These are phyloP conservation scores for Arthrobotrys iridis DNA, from an alignment of 2,329 filamentous ascomycete species.

Conservation along the genomic window DNA sequence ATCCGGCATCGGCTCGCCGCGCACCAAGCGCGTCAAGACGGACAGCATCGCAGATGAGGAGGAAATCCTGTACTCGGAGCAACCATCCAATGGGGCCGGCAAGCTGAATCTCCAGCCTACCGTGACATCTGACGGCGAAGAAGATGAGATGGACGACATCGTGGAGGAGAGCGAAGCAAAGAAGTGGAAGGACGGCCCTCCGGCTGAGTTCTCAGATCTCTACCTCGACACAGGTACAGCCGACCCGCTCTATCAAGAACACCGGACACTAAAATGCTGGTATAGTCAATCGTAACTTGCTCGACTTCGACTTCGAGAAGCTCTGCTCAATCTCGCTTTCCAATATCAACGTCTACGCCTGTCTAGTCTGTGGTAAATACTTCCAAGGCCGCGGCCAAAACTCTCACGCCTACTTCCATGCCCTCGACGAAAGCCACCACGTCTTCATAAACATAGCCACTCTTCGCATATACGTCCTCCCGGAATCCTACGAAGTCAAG, in stretches of 20 bases:
- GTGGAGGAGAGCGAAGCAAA: slow-evolving; percentile 60
- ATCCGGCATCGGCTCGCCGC: slow-evolving; percentile 50
- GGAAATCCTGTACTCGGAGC: slow-evolving; percentile 60
- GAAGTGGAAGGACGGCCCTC: slow-evolving; percentile 60
- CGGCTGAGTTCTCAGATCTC: slow-evolving; percentile 90
- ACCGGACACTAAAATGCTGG: slow-evolving; percentile 1
- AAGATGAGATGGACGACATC: slow-evolving; percentile 53
- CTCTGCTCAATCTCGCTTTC: slow-evolving; percentile 94
- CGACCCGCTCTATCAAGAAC: neutral
- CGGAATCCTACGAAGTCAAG: slow-evolving; percentile 95
- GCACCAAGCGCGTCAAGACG: slow-evolving; percentile 52
- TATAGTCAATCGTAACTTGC: slow-evolving; percentile 71
- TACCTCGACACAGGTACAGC: slow-evolving; percentile 88
- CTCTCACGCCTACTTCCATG: slow-evolving; percentile 97
- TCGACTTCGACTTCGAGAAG: slow-evolving; percentile 99
- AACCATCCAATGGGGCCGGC: slow-evolving; percentile 55
- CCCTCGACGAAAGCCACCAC: slow-evolving; percentile 93
- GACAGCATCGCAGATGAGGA: slow-evolving; percentile 52
- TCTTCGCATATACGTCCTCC: slow-evolving; percentile 88
- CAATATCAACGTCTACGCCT: slow-evolving; percentile 99
- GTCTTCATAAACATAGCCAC: slow-evolving; percentile 98
- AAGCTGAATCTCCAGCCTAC: slow-evolving; percentile 54
- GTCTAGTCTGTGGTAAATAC: slow-evolving; percentile 96
- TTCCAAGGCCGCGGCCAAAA: slow-evolving; percentile 93
- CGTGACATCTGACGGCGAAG: slow-evolving; percentile 56